A percentile compares a stretch with the other conserved stretches of the same genome.
Conservation (phyloP, 129 eudicot genomes). For the Artemisia tridentata region DNA sequence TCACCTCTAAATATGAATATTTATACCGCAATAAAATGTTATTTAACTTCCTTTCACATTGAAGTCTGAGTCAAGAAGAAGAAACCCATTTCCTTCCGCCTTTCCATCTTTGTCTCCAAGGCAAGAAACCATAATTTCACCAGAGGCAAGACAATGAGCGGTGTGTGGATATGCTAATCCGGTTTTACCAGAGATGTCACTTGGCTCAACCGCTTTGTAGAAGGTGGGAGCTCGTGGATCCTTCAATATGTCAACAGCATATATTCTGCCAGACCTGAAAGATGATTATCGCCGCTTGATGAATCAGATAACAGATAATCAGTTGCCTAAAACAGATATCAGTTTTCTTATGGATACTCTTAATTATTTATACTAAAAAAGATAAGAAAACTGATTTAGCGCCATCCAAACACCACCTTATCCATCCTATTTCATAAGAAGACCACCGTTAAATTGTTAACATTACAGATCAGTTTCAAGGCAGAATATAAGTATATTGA, state of each 20-base stretch:
- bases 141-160: constrained; percentile 95
- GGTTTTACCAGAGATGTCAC: constrained; percentile 64
- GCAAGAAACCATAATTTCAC: constrained; percentile 93
- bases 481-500: background rate
- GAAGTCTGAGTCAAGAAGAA: constrained; percentile 87
- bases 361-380: too few relatives aligned
- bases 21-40: background rate
- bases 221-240: constrained; percentile 76
- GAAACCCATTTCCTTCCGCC: constrained; percentile 89
- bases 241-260: constrained; percentile 73
- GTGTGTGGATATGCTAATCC: constrained; percentile 97
- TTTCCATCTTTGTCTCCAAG: constrained; percentile 96
- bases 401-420: background rate
- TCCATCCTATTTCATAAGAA: background rate
- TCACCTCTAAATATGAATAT: background rate
- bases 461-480: background rate
- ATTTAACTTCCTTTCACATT: constrained; percentile 96
- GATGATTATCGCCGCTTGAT: background rate
- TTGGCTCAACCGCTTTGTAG: constrained; percentile 82
- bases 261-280: constrained; percentile 82
- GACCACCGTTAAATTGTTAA: background rate
- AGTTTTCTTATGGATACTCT: background rate
- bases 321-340: background rate
- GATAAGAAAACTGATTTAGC: too few relatives aligned
- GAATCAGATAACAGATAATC: background rate